These are phyloP conservation scores for Simmondsia chinensis DNA, from an alignment of 148 eudicot species.

Conservation along the genomic window DNA sequence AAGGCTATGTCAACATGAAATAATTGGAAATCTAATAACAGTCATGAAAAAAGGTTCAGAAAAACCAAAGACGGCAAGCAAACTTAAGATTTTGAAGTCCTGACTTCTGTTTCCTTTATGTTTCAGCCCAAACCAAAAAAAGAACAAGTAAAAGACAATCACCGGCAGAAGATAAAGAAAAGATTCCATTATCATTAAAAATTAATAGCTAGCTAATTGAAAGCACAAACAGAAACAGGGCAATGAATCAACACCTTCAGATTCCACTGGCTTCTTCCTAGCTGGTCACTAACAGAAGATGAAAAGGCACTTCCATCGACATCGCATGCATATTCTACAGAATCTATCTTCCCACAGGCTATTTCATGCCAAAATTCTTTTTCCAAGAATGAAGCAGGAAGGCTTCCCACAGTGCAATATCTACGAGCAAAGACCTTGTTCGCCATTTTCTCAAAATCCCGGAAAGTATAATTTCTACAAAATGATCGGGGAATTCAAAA, in stretches of 20 bases:
- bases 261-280: conserved; percentile 96
- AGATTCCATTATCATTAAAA: no score
- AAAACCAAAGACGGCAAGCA: no score
- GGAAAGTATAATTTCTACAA: conserved; percentile 85
- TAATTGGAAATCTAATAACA: no score
- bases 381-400: conserved; percentile 78
- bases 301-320: conserved; percentile 99
- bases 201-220: no score
- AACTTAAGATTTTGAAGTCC: no score
- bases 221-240: conserved; percentile 1
- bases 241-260: conserved; percentile 52
- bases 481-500: conserved; percentile 14
- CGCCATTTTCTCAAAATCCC: conserved; percentile 97
- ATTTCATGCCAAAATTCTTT: conserved; percentile 99
- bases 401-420: conserved; percentile 73
- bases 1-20: no score
- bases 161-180: neutral
- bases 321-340: conserved; percentile 99
- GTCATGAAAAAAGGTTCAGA: no score
- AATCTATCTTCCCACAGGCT: conserved; percentile 81
- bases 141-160: neutral
- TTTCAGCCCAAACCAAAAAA: neutral
- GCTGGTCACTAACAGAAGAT: conserved; percentile 75
- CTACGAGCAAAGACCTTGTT: conserved; percentile 91
- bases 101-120: no score